phyloP scores from a whole-genome alignment of 192 early-diverging fungal species.

The Podila verticillata region DNA sequence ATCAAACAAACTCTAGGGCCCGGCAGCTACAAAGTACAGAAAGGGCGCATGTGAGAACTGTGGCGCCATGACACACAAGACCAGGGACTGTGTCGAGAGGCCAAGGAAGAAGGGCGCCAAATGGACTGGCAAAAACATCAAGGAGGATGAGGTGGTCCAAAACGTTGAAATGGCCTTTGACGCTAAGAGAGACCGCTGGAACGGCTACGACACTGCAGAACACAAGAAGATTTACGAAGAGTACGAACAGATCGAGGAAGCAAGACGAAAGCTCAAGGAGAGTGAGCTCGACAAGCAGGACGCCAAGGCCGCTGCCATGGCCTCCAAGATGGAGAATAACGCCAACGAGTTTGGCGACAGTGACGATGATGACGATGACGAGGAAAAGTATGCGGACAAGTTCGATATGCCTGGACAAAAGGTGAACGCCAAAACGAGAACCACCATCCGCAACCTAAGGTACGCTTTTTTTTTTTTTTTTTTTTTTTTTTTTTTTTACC shows the following conservation, averaged over 20 bases:
- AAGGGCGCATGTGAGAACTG: constrained; percentile 99
- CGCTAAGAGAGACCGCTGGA: constrained; percentile 98
- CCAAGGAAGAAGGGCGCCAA: constrained; percentile 90
- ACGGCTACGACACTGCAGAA: constrained; percentile 93
- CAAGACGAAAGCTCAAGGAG: constrained; percentile 81
- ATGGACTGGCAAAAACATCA: constrained; percentile 81
- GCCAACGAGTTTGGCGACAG: constrained; percentile 64
- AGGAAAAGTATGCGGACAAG: constrained; percentile 90
- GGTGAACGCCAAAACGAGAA: constrained; percentile 88
- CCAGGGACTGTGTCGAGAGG: constrained; percentile 93
- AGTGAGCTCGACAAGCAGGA: constrained; percentile 76
- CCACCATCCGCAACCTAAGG: constrained; percentile 95
- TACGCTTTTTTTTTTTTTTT: constrained; percentile 22
- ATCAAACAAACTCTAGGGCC: constrained; percentile 59
- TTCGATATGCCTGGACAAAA: constrained; percentile 88
- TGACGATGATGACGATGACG: constrained; percentile 86
- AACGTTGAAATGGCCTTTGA: constrained; percentile 86
- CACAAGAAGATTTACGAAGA: constrained; percentile 86
- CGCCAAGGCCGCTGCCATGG: constrained; percentile 59
- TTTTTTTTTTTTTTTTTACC: background rate
- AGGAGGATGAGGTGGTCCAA: constrained; percentile 86
- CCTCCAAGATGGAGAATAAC: constrained; percentile 60
- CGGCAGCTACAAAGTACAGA: constrained; percentile 89
- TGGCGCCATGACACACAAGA: constrained; percentile 95
- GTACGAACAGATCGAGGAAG: constrained; percentile 93